Base-by-base conservation (phyloP, 2,329 filamentous ascomycete species). In the Talaromyces rugulosus region DNA sequence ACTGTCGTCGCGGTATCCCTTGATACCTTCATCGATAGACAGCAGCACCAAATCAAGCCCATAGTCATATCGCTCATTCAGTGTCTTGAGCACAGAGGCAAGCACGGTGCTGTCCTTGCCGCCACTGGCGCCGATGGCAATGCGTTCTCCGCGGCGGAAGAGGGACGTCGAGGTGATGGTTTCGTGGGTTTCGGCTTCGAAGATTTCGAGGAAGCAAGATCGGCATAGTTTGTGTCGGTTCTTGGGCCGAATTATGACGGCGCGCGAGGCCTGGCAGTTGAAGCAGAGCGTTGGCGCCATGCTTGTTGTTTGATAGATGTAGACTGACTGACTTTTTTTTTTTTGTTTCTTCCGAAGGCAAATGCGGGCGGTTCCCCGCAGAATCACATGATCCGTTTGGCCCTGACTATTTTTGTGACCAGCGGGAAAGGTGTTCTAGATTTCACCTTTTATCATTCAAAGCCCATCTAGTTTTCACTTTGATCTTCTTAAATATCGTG, bases 81-180 rank as follows among this genome's bases (percentile, higher is more conserved):
- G 81, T 0, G 92, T 96, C 75, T 97, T 97, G 58, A 99, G 83
- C 0, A 99, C 93, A 0, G 92, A 96, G 4, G 95, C 95, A 11
- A 99, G 83, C 0, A 99, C 95, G 0, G 95, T 99, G 58, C 92
- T 97, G 76, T 99, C 95, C 78, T 99, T 99, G 69, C 95, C 95
- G 60, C 95, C 95, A 1, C 93, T 97, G 56, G 96, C 95, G 51
- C 95, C 96, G 70, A 99, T 97, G 7, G 95, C 96, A 44, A 99
- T 85, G 64, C 85, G 87, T 74, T 99, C 95, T 62, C 94, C 94
- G 1, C 84, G 87, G 52, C 82, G 81, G 77, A 99, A 99, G 16
- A 99, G 85, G n/a, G 83, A 80, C 18, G 90, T 91, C 1, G 89
- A 86, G 30, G 84, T 87, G 70, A 99, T 96, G 4, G 95, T 98